Base-by-base conservation (phyloP, 1,284 basidiomycete genomes). In the Pholiota adiposa region DNA sequence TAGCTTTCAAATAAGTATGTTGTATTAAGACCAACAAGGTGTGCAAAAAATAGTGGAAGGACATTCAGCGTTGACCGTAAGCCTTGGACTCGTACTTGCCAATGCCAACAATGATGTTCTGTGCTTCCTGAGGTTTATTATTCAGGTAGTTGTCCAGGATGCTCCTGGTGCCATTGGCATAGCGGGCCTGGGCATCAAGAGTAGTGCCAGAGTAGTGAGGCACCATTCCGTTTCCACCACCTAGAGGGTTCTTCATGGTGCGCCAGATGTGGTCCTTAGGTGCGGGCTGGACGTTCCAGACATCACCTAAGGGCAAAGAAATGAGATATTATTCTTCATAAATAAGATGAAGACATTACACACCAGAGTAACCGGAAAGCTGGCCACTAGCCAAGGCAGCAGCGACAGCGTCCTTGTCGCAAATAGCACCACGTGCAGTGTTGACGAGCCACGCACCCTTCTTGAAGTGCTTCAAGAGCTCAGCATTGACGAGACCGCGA, bases 381-480 rank as follows among this genome's bases (percentile, higher is more conserved):
- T 93, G 91, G 16, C 96, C 96, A 56, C 83, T 87, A 76, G 86
- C 83, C 63, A 98, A 75, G 9, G 95, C 94, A 1, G 76, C 86
- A 9, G 88, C 87, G 60, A 97, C 87, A 49, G 88, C 94, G 63
- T 93, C 83, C 65, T 88, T 88, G 77, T 94, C 89, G 74, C 90
- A 93, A 71, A 98, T 96, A 53, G 96, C 96, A 49, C 96, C 96
- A 69, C 94, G 93, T 44, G 95, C 95, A 31, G 94, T 96, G 85
- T 97, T 96, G 72, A 97, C 88, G 67, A 96, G 84, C 90, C 92
- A 96, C n/a, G 91, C 83, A 51, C 88, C 88, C 68, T 92, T 90
- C 85, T 98, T 97, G 86, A 97, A 93, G 79, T 93, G 90, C 71
- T 85, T 84, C 68, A 98, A 81, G 53, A 93, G 86, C 40, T 96